A percentile compares a stretch with the other conserved stretches of the same genome.
These are phyloP conservation scores for Talaromyces adpressus DNA, from an alignment of 495 filamentous ascomycete species.

Conservation along the genomic window DNA sequence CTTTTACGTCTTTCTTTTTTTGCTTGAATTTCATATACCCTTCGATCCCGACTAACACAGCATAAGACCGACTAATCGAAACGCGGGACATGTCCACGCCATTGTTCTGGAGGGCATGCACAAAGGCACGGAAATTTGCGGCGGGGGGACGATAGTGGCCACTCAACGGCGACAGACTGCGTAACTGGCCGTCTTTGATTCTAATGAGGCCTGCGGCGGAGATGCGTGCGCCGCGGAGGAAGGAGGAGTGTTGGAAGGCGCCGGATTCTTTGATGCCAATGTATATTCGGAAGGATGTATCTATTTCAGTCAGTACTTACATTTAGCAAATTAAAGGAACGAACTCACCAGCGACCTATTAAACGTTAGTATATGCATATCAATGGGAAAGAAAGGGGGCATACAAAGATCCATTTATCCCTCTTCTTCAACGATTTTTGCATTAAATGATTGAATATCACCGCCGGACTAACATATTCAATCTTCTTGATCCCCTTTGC, in stretches of 20 bases:
- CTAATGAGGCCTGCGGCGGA: slow-evolving; percentile 80
- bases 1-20: slow-evolving; percentile 45
- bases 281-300: slow-evolving; percentile 81
- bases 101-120: slow-evolving; percentile 60
- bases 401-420: slow-evolving; percentile 84
- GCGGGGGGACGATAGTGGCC: slow-evolving; percentile 85
- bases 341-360: slow-evolving; percentile 24
- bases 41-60: slow-evolving; percentile 75
- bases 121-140: slow-evolving; percentile 72
- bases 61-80: slow-evolving; percentile 72
- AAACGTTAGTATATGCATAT: background rate
- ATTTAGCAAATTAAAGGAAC: background rate
- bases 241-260: slow-evolving; percentile 84
- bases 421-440: slow-evolving; percentile 65
- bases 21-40: slow-evolving; percentile 58
- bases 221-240: slow-evolving; percentile 75
- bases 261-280: slow-evolving; percentile 86
- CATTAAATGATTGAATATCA: slow-evolving; percentile 64
- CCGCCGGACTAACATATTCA: slow-evolving; percentile 58
- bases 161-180: slow-evolving; percentile 44
- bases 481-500: slow-evolving; percentile 56
- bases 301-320: slow-evolving; percentile 35
- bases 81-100: slow-evolving; percentile 76
- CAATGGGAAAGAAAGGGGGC: slow-evolving; percentile 7
- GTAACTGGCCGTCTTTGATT: slow-evolving; percentile 70